Evolutionary conservation across 306 rosid species (phyloP), one percentile per base, ranked within the genome.

Genomic region (Dicorynia guianensis): DNA sequence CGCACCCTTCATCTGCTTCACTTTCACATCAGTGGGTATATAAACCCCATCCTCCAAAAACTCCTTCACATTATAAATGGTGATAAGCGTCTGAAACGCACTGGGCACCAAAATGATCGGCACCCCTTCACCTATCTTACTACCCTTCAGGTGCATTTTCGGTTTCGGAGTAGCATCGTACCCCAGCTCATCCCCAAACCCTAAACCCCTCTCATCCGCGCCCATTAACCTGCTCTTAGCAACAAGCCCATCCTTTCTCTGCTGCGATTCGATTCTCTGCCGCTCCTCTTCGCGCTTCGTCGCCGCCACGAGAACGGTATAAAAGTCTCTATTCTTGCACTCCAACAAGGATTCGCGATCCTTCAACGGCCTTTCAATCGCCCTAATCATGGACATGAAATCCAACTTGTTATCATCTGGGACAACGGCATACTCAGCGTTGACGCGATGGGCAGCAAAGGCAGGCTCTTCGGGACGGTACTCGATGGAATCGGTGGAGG

Each of bases 271-370:
- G 6, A 85, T 63, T 35, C 97, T 73, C 85, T 92, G 96, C 17
- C 99, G 86, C 59, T 96, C 98, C 82, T 92, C 98, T 63, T 96
- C 99, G 11, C 99, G 89, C 85, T 89, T 90, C 18, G 96, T 89
- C 58, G 99, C 94, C 5, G 90, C 76, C 17, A 88, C 86, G 39
- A 96, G 70, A 2, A 96, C 93, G 34, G 80, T 68, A 65, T 89
- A 93, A 62, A 96, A 92, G 63, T 96, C 96, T 49, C 93, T 85
- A 46, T 91, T 88, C 76, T 87, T 96, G 25, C 98, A 92, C 69
- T 96, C 98, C 67, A 96, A 72, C 58, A 96, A 74, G 7, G 88
- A 85, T 49, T 92, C 93, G 1, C 98, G 81, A 43, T 92, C 98
- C 90, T 96, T 92, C 63, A 96, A 69, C 10, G 99, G 98, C 71